A percentile compares a stretch with the other conserved stretches of the same genome.
Conservation (phyloP, 2,329 filamentous ascomycete genomes). For the Emmonsiellopsis sp. region DNA sequence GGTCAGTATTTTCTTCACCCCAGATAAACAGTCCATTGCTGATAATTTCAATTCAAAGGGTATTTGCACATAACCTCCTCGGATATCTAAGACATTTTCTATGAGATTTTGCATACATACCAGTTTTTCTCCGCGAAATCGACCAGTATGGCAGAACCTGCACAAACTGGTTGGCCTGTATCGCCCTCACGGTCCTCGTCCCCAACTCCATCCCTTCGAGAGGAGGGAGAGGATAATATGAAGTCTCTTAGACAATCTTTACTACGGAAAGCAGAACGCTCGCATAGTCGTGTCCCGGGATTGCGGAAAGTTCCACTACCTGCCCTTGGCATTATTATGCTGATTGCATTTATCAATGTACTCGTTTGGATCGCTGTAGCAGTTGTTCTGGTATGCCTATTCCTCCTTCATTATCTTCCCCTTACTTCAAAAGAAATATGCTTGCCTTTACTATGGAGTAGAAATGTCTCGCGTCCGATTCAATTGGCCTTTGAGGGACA, state of each 20-base stretch:
- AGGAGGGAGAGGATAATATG: slow-evolving; percentile 3
- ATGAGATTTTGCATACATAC: no score
- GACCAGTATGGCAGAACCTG: no score
- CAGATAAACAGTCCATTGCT: no score
- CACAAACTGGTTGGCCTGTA: no score
- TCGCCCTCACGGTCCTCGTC: background rate
- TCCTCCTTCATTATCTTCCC: background rate
- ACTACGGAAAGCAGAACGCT: slow-evolving; percentile 33
- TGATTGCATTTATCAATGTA: slow-evolving; percentile 46
- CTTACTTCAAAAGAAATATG: background rate
- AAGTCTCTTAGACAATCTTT: slow-evolving; percentile 16
- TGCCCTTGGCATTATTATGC: slow-evolving; percentile 48
- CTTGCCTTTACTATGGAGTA: no score
- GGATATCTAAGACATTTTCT: no score
- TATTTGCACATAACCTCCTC: no score
- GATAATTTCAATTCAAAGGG: no score
- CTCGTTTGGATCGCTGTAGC: slow-evolving; percentile 51
- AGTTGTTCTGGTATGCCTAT: slow-evolving; percentile 44
- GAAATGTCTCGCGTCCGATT: no score
- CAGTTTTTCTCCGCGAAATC: no score
- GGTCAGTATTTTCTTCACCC: no score
- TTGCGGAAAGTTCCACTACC: slow-evolving; percentile 48
- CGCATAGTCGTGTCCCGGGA: slow-evolving; percentile 46
- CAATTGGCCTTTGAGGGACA: background rate
- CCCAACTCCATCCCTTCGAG: background rate